These are phyloP conservation scores for Amylocarpus encephaloides DNA, from an alignment of 2,329 filamentous ascomycete genomes.

Conservation along the genomic window DNA sequence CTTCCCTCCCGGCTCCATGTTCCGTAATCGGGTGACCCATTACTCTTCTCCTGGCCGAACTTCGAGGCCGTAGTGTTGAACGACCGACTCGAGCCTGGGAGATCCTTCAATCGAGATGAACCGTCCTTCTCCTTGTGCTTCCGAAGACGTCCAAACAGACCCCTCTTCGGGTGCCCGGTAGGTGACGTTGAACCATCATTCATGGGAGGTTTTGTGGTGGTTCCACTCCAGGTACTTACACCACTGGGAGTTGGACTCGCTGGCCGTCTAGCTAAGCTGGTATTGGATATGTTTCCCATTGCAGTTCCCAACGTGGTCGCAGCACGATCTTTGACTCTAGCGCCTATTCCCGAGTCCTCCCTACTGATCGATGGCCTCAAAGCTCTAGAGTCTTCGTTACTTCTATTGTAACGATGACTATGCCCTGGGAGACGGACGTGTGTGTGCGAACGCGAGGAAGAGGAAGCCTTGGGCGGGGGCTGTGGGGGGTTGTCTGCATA, in stretches of 20 bases:
- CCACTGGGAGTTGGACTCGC: slow-evolving; percentile 78
- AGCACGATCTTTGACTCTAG: slow-evolving; percentile 43
- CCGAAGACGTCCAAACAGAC: slow-evolving; percentile 28
- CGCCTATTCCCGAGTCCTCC: slow-evolving; percentile 60
- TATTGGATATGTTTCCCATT: slow-evolving; percentile 24
- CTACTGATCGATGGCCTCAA: slow-evolving; percentile 67
- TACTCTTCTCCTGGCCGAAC: slow-evolving; percentile 16
- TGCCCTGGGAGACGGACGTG: slow-evolving; percentile 58
- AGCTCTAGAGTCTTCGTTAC: slow-evolving; percentile 58
- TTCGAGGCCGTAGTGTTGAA: slow-evolving; percentile 34
- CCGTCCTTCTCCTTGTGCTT: slow-evolving; percentile 50
- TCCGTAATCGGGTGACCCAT: slow-evolving; percentile 24
- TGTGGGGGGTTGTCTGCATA: slow-evolving; percentile 43
- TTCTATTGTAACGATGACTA: slow-evolving; percentile 61
- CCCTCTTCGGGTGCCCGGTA: slow-evolving; percentile 28
- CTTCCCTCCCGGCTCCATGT: slow-evolving; percentile 29
- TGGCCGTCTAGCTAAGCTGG: slow-evolving; percentile 49
- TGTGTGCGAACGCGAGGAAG: slow-evolving; percentile 54
- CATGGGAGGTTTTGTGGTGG: slow-evolving; percentile 14
- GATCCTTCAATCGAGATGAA: slow-evolving; percentile 38
- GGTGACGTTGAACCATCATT: slow-evolving; percentile 45
- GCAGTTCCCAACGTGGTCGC: slow-evolving; percentile 26
- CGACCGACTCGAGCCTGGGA: slow-evolving; percentile 48
- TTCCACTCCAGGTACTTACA: slow-evolving; percentile 48
- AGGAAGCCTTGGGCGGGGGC: slow-evolving; percentile 54